A percentile compares a stretch with the other conserved stretches of the same genome.
phyloP scores from a whole-genome alignment of 768 basidiomycete species.

The Psilocybe tampanensis region DNA sequence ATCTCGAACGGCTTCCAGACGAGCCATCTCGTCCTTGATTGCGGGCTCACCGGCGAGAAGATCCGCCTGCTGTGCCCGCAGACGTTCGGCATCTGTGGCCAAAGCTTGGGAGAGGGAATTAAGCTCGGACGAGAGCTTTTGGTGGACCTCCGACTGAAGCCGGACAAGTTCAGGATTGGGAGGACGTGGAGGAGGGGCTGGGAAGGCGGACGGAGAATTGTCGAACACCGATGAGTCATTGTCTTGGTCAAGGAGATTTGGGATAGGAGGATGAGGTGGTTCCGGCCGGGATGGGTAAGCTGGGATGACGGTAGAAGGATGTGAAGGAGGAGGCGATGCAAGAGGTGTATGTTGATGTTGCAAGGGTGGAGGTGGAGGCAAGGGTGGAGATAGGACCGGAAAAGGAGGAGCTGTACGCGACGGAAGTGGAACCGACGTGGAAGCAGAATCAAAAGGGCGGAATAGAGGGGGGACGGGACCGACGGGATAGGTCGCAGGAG shows the following conservation, averaged over 20 bases:
- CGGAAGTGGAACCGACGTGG: constrained; percentile 10
- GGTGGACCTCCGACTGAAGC: constrained; percentile 76
- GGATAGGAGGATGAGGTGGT: constrained; percentile 31
- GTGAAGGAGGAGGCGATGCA: constrained; percentile 15
- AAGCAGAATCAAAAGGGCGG: constrained; percentile 12
- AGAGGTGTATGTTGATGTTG: constrained; percentile 6
- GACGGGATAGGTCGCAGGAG: constrained; percentile 15
- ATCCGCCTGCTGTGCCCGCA: constrained; percentile 82
- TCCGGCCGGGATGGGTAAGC: constrained; percentile 11
- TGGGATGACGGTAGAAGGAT: constrained; percentile 13
- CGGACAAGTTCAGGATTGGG: constrained; percentile 88
- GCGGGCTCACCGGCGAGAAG: constrained; percentile 90
- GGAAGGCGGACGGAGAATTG: constrained; percentile 14
- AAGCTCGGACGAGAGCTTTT: constrained; percentile 72
- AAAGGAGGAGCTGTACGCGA: neutral
- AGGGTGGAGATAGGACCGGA: constrained; percentile 12
- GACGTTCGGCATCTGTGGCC: constrained; percentile 66
- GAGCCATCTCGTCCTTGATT: constrained; percentile 93
- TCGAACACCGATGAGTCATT: constrained; percentile 22
- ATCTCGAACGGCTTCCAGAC: constrained; percentile 89
- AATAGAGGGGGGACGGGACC: constrained; percentile 17
- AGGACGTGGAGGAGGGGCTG: constrained; percentile 64
- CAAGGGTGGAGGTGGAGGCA: constrained; percentile 16
- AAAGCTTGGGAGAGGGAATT: constrained; percentile 68
- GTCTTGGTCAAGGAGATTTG: constrained; percentile 73